phyloP scores from a whole-genome alignment of 1,284 basidiomycete species.

The Fomitopsis palustris region DNA sequence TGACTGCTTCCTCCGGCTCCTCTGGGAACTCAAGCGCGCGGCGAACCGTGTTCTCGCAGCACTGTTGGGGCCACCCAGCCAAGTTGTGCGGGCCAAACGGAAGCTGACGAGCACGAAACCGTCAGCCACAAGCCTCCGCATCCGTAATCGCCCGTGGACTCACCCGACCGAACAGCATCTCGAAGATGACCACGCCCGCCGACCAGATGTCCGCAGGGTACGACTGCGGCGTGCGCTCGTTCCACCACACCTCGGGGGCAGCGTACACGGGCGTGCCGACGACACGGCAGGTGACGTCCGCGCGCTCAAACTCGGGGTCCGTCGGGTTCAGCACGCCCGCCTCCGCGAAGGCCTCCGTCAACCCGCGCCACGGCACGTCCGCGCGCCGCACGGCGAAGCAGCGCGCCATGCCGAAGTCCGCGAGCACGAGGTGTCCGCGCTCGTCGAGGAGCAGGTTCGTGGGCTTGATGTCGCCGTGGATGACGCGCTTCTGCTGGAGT shows the following conservation, averaged over 20 bases:
- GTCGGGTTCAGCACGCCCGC: neutral
- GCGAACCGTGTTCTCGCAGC: neutral
- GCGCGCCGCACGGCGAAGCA: neutral
- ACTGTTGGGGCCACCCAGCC: neutral
- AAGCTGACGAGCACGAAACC: neutral
- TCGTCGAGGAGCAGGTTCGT: conserved; percentile 49
- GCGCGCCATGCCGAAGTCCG: neutral
- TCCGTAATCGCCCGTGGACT: neutral
- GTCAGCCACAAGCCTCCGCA: neutral
- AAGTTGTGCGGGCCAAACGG: neutral
- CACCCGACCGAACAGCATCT: conserved; percentile 47
- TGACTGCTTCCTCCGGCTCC: neutral
- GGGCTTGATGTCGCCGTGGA: conserved; percentile 36
- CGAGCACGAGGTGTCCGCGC: neutral
- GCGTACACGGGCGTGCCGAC: neutral
- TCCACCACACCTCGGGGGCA: conserved; percentile 31
- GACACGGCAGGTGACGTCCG: neutral
- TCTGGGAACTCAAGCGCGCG: neutral
- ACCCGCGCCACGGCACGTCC: neutral
- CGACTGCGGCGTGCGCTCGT: conserved; percentile 33
- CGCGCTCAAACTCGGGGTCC: neutral
- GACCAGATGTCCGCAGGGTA: conserved; percentile 39
- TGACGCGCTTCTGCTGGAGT: conserved; percentile 23
- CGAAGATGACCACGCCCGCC: conserved; percentile 58
- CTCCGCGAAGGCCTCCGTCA: neutral